A percentile compares a stretch with the other conserved stretches of the same genome.
Conservation (phyloP, 176 grass and related monocot species). For the Aegilops tauschii region DNA sequence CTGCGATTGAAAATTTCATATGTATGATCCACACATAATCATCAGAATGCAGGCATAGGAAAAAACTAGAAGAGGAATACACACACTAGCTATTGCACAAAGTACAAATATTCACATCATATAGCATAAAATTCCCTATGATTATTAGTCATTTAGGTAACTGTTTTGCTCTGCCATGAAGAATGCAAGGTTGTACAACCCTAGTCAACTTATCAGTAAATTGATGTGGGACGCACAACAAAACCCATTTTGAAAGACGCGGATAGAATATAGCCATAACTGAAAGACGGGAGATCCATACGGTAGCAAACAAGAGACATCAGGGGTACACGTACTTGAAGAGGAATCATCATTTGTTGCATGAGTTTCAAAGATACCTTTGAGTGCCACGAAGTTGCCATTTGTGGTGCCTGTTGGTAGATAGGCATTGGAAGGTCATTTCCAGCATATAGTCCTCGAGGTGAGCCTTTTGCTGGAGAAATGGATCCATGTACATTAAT, state of each 20-base stretch:
- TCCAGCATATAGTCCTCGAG: conserved; percentile 53
- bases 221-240: background rate
- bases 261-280: background rate
- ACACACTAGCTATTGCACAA: background rate
- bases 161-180: background rate
- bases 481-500: conserved; percentile 48
- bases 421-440: conserved; percentile 45
- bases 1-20: conserved; percentile 43
- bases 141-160: background rate
- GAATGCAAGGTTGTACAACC: conserved; percentile 1
- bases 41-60: background rate
- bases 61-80: conserved; percentile 22
- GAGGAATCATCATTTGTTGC: background rate
- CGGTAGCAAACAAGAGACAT: background rate
- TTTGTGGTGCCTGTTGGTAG: conserved; percentile 51
- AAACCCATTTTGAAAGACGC: background rate
- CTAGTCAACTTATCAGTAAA: background rate
- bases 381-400: conserved; percentile 53
- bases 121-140: background rate
- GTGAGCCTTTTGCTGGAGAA: conserved; percentile 54
- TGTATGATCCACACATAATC: background rate
- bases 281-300: background rate
- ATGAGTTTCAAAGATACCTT: conserved; percentile 50
- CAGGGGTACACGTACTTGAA: background rate
- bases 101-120: background rate